Evolutionary conservation across 78 protist genomes (phyloP), one percentile per base, ranked within the genome.

Genomic region (Speleostelium caveatum): DNA sequence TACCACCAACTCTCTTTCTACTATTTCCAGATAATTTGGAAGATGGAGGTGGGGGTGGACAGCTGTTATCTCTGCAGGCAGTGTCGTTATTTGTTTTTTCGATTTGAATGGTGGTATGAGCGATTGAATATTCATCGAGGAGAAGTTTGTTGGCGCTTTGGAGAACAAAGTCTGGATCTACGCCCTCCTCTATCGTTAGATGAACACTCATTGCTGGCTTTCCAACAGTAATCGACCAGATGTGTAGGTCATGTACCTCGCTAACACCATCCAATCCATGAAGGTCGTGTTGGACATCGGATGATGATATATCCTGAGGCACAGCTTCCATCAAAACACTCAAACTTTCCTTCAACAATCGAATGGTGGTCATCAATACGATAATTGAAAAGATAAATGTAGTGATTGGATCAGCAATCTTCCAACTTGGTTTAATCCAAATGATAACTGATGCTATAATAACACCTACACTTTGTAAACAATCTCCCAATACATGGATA

Each of bases 401-500:
- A 30, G 95, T 80, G 1, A 94, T 76, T 0, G 97, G 97, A 78
- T 96, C 97, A 19, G 93, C 96, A 17, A 92, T 73, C 72, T 87
- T 86, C 89, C 83, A 87, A 19, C 63, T 51, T 2, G 96, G 85
- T 17, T 75, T 72, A 10, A 83, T 42, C 96, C 96, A 96, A 62
- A 94, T 92, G 42, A 87, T 38, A 5, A 12, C 63, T 26, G 95
- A 38, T 38, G 97, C 95, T 51, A 94, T 63, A 80, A 94, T 55
- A 1, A 96, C 97, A 75, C 97, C 97, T 41, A 93, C n/a, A 16
- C 74, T 59, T 80, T 95, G 97, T 5, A 96, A 24, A 33, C 95
- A 77, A 59, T 95, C 98, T 45, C 97, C 97, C 24, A 96, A 61
- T 7, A 94, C 98, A 66, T 96, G 98, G 36, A 93, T 67, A 67